Evolutionary conservation across 2,329 filamentous ascomycete genomes (phyloP).

Genomic region (Colletotrichum somersetense): DNA sequence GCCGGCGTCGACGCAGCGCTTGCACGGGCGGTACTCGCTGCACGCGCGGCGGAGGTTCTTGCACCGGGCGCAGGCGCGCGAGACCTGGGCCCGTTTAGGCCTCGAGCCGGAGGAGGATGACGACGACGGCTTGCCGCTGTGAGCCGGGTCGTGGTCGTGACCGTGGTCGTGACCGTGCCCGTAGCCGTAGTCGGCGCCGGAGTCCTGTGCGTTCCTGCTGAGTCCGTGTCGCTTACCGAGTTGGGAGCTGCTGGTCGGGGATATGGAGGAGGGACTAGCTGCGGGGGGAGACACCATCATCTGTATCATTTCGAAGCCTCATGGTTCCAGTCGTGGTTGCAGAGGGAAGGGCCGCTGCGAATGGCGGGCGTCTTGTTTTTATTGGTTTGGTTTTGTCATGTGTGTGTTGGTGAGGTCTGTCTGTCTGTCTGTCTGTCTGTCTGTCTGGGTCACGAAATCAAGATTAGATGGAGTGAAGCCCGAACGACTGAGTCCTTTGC

Average conservation of each 20-base stretch:
- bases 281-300: slow-evolving; percentile 39
- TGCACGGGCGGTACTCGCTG: slow-evolving; percentile 59
- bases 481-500: neutral
- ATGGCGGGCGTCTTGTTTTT: neutral
- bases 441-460: neutral
- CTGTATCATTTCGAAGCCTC: slow-evolving; percentile 38
- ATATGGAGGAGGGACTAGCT: slow-evolving; percentile 40
- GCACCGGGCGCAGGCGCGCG: slow-evolving; percentile 58
- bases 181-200: neutral
- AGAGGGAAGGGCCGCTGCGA: neutral
- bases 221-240: slow-evolving; percentile 34
- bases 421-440: too few relatives aligned
- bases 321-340: slow-evolving; percentile 22
- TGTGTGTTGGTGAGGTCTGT: neutral
- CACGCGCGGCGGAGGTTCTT: slow-evolving; percentile 58
- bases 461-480: slow-evolving; percentile 25
- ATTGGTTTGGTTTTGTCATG: neutral
- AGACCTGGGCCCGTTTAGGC: slow-evolving; percentile 52
- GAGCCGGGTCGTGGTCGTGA: neutral
- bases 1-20: slow-evolving; percentile 57
- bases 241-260: slow-evolving; percentile 39
- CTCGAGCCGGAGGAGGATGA: slow-evolving; percentile 18
- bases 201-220: slow-evolving; percentile 30
- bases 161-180: too few relatives aligned
- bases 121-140: slow-evolving; percentile 22